Conservation (phyloP, 192 early-diverging fungal genomes). For the Fimicolochytrium jonesii region DNA sequence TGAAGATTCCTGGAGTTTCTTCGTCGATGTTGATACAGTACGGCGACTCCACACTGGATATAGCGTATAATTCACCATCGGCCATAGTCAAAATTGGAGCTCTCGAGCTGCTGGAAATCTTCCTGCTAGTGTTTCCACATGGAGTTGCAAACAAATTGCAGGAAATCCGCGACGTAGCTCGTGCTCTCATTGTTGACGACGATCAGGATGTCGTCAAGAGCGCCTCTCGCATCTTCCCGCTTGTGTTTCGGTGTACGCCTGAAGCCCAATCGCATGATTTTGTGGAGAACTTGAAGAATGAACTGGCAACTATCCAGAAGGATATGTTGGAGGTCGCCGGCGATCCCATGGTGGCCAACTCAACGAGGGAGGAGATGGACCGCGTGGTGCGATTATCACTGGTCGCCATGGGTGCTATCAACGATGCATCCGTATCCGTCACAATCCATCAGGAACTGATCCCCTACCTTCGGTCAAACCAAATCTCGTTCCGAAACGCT, state of each 20-base stretch:
- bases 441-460: slow-evolving; percentile 44
- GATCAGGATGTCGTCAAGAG: slow-evolving; percentile 32
- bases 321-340: slow-evolving; percentile 30
- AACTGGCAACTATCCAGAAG: slow-evolving; percentile 40
- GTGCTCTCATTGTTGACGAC: slow-evolving; percentile 38
- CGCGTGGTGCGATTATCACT: slow-evolving; percentile 35
- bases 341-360: slow-evolving; percentile 44
- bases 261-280: slow-evolving; percentile 37
- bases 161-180: slow-evolving; percentile 48
- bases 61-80: slow-evolving; percentile 48
- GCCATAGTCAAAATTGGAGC: slow-evolving; percentile 45
- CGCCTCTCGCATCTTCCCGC: slow-evolving; percentile 46
- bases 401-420: slow-evolving; percentile 32
- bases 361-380: slow-evolving; percentile 35
- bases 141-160: slow-evolving; percentile 37
- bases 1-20: slow-evolving; percentile 49
- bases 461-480: slow-evolving; percentile 25
- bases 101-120: slow-evolving; percentile 47
- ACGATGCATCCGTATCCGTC: slow-evolving; percentile 17
- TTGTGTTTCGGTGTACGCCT: slow-evolving; percentile 44
- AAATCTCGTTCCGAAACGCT: slow-evolving; percentile 29
- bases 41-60: slow-evolving; percentile 47
- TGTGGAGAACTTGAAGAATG: slow-evolving; percentile 40
- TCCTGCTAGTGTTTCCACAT: slow-evolving; percentile 51
- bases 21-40: slow-evolving; percentile 46